Evolutionary conservation across 1,139 yeast genomes (phyloP).

Genomic region (Arxiozyma heterogenica): DNA sequence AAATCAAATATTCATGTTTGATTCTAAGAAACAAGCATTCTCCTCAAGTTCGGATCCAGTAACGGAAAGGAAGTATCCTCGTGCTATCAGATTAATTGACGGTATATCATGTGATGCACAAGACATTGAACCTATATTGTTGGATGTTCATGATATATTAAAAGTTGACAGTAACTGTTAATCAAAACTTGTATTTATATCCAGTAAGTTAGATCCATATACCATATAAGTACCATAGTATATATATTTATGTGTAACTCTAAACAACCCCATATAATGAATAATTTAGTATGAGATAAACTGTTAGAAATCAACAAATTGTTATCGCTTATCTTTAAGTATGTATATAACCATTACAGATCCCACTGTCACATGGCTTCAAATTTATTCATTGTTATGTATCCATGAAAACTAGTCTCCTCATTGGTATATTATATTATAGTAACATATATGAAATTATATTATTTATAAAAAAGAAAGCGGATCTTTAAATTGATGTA

Average conservation of each 20-base stretch:
- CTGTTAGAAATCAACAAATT: background rate
- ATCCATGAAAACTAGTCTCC: too few relatives aligned
- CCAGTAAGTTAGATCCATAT: background rate
- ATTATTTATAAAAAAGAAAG: too few relatives aligned
- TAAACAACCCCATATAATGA: background rate
- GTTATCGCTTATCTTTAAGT: too few relatives aligned
- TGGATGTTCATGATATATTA: constrained; percentile 23
- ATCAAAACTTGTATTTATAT: background rate
- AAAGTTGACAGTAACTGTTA: constrained; percentile 11
- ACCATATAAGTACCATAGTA: background rate
- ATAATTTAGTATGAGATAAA: too few relatives aligned
- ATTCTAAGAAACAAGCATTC: constrained; percentile 7
- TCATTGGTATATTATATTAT: too few relatives aligned
- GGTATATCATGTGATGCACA: constrained; percentile 27
- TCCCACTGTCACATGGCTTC: too few relatives aligned
- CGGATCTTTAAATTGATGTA: too few relatives aligned
- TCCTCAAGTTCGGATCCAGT: background rate
- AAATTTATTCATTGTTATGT: too few relatives aligned
- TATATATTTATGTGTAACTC: background rate
- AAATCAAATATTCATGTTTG: constrained; percentile 25
- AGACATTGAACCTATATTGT: constrained; percentile 21
- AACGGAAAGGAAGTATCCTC: constrained; percentile 11
- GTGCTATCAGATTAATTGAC: constrained; percentile 22
- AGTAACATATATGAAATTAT: too few relatives aligned
- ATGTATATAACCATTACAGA: too few relatives aligned